Base-by-base conservation (phyloP, 257 asterid species). In the Petunia secreta region DNA sequence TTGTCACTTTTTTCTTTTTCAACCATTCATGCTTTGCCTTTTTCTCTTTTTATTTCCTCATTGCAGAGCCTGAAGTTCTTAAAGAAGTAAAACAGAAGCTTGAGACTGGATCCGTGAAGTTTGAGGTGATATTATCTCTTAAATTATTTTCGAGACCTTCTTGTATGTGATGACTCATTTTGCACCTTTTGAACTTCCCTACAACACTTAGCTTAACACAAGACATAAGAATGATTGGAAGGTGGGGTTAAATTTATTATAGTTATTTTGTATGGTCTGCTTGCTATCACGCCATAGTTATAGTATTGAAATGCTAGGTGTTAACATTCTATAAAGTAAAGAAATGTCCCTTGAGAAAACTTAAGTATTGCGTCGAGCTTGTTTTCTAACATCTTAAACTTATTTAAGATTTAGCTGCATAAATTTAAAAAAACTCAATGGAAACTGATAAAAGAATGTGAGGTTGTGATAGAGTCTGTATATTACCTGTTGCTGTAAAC, bases 11-110 rank as follows among this genome's bases (percentile, higher is more conserved):
- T 25, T 46, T 48, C 43, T 71, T 71, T 5, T 11, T 34, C 77
- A 71, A 48, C 60, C 34, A 43, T 25, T 48, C 77, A 48, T 48
- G 60, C n/a, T 71, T 34, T 59, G 1, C 13, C 8, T 71, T 48
- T n/a, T 71, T 71, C 11, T 71, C 60, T 0, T 48, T 71, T 69
- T 6, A 25, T 65, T 55, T 6, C 85, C 53, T 80, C 50, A 78
- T 81, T 84, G 85, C 94, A 95, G 99, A 95, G 88, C 99, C 97
- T 79, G 99, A 93, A 81, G 94, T 95, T 80, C 96, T 80, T 83
- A 93, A 87, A 87, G 99, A 95, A 87, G 98, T 95, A 88, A 95
- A 93, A 88, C 93, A 88, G 88, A 95, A 93, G 85, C 92, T 95
- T 44, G 99, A 95, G 83, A 88, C 90, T 79, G 98, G 98, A 82